Percentiles rank a stretch among this genome's conserved stretches.
Evolutionary conservation across 176 grass and related monocot genomes (phyloP).

Genomic region (Musa acuminata): DNA sequence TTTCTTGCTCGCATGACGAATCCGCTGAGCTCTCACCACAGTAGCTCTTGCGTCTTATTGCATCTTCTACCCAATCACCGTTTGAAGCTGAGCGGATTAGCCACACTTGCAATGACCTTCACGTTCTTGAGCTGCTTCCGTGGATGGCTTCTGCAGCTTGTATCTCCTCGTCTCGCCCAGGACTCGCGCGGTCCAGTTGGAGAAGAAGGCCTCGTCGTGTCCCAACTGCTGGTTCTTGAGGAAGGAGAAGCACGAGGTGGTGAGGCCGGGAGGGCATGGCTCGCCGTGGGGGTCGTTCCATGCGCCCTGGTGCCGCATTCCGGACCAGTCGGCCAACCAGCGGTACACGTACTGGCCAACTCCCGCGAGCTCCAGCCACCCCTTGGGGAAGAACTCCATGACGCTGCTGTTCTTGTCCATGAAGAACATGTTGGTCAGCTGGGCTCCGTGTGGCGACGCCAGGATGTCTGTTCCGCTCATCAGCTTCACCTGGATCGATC

Average conservation of each 20-base stretch:
- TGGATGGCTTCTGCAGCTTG: background rate
- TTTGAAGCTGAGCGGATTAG: too few relatives aligned
- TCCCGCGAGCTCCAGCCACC: slow-evolving; percentile 7
- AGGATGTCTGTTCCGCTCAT: slow-evolving; percentile 4
- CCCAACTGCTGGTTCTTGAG: background rate
- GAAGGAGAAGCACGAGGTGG: background rate
- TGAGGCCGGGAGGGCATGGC: background rate
- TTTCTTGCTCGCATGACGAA: too few relatives aligned
- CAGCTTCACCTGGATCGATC: slow-evolving; percentile 10
- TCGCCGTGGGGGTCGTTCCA: slow-evolving; percentile 16
- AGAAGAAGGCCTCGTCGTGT: slow-evolving; percentile 3
- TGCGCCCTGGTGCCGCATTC: slow-evolving; percentile 12
- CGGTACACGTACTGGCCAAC: background rate
- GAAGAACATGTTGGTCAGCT: slow-evolving; percentile 18
- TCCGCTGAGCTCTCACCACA: too few relatives aligned
- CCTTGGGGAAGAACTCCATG: slow-evolving; percentile 20
- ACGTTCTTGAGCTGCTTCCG: too few relatives aligned
- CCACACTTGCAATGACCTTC: too few relatives aligned
- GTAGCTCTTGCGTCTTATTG: too few relatives aligned
- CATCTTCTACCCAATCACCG: too few relatives aligned
- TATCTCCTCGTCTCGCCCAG: background rate
- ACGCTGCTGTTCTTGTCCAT: slow-evolving; percentile 22
- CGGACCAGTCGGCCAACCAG: slow-evolving; percentile 2
- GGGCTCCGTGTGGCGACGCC: slow-evolving; percentile 2
- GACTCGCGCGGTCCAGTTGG: slow-evolving; percentile 5